Evolutionary conservation across 2,329 filamentous ascomycete genomes (phyloP), one percentile per base, ranked within the genome.

Genomic region (Sporothrix luriei): DNA sequence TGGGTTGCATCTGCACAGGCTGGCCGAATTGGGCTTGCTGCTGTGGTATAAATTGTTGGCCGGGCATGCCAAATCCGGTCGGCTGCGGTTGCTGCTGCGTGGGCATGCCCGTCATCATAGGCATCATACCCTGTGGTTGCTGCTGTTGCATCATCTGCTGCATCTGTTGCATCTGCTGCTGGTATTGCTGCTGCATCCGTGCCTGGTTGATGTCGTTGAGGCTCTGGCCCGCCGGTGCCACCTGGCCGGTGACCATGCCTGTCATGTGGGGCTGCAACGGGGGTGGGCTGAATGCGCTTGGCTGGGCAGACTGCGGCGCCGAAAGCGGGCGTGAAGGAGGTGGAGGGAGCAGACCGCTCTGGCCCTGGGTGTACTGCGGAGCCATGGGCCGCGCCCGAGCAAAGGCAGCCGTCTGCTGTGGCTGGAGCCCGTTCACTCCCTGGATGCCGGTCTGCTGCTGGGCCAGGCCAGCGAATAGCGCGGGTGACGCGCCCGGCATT

Each of bases 241-340:
- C 83, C 73, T 88, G 88, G 82, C 81, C 76, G 71, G 73, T 79
- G 72, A 68, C 67, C 68, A 86, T 84, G 10, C 94, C 93, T 5
- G 95, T 97, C 79, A 94, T 87, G 77, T 97, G 94, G 67, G 93
- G 89, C 77, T 94, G 90, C 74, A 97, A 80, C 19, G 92, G 89
- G 65, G 92, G 88, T 21, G 90, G 87, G 9, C 86, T 86, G 78
- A 96, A 95, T 4, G 84, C 85, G 78, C 85, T 93, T 59, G 88
- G 88, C 76, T 91, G 90, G 65, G 87, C 90, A 68, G 93, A 91
- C 77, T 93, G 91, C 33, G 95, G 94, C 51, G 95, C 94, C 52
- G 94, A 97, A 14, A 95, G 84, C 9, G 95, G 91, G 71, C 95
- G 87, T 67, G 89, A 87, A 13, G 93, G 93, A 21, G 91, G 83